Conservation (phyloP, 345 rosid genomes). For the Durio zibethinus region DNA sequence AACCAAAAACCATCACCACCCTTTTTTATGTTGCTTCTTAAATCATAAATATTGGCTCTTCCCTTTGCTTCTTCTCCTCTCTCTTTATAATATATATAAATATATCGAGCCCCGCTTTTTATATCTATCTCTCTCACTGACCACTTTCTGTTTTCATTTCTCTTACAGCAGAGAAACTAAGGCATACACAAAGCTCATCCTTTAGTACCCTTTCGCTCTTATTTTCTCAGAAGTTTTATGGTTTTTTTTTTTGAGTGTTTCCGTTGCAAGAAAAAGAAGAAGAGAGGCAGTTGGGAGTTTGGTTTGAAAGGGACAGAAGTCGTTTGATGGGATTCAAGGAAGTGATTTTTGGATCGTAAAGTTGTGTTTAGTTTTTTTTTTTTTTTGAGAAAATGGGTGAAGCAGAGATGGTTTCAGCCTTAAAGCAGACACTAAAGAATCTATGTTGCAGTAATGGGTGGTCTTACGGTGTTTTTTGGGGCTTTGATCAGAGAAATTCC, state of each 20-base stretch:
- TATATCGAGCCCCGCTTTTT: constrained; percentile 23
- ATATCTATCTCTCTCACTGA: constrained; percentile 10
- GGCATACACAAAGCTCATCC: not conserved
- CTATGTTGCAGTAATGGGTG: constrained; percentile 79
- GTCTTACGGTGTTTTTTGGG: constrained; percentile 84
- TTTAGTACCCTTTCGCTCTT: constrained; percentile 2
- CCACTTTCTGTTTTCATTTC: constrained; percentile 24
- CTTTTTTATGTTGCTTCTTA: not conserved
- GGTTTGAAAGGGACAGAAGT: not conserved
- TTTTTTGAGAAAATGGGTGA: constrained; percentile 22
- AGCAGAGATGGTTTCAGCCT: constrained; percentile 38
- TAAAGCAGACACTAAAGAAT: constrained; percentile 52
- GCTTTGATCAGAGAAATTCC: constrained; percentile 61
- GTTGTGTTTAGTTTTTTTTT: constrained; percentile 21
- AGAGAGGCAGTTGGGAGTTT: not conserved
- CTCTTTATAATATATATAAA: constrained; percentile 9
- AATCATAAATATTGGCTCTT: not conserved
- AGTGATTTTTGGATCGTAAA: constrained; percentile 21
- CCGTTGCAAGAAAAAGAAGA: not conserved
- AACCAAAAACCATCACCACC: not conserved
- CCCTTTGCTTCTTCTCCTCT: not conserved
- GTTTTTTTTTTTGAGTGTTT: not conserved
- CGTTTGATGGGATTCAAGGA: constrained; percentile 19
- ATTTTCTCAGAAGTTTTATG: not conserved
- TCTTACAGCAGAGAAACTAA: not conserved